Percentiles rank a stretch among this genome's conserved stretches.
Evolutionary conservation across 331 rosid genomes (phyloP).

Genomic region (Acacia pycnantha): DNA sequence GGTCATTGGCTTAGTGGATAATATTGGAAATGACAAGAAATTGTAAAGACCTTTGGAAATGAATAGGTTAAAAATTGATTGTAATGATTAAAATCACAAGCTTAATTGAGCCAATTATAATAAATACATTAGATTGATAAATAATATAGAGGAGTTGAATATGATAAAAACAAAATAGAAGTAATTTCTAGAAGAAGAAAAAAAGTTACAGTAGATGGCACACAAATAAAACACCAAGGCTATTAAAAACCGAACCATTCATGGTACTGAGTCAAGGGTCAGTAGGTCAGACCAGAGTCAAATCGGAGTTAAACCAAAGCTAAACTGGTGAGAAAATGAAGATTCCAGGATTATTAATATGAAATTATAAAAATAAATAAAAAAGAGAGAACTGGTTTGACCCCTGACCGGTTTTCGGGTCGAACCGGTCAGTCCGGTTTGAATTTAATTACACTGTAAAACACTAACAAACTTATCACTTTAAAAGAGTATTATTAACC

Average conservation of each 20-base stretch:
- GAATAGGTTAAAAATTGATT: background rate
- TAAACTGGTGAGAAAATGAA: too few species aligned
- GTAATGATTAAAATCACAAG: background rate
- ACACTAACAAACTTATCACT: background rate
- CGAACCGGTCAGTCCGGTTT: fast-evolving
- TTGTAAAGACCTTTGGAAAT: background rate
- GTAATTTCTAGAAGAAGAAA: background rate
- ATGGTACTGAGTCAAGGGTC: too few species aligned
- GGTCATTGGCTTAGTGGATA: background rate
- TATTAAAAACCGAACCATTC: too few species aligned
- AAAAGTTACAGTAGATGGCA: background rate
- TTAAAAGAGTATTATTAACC: background rate
- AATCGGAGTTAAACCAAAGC: too few species aligned
- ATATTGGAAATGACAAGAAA: background rate
- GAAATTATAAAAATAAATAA: too few species aligned
- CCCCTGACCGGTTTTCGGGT: fast-evolving
- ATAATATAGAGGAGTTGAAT: background rate
- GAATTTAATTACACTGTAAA: too few species aligned
- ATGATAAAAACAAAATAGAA: background rate
- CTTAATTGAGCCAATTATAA: background rate
- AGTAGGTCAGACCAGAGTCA: too few species aligned
- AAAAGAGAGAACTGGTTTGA: too few species aligned
- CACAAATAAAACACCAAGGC: background rate
- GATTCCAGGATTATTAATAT: too few species aligned
- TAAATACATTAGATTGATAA: background rate